Evolutionary conservation across 257 asterid species (phyloP).

Genomic region (Paulownia fortunei): DNA sequence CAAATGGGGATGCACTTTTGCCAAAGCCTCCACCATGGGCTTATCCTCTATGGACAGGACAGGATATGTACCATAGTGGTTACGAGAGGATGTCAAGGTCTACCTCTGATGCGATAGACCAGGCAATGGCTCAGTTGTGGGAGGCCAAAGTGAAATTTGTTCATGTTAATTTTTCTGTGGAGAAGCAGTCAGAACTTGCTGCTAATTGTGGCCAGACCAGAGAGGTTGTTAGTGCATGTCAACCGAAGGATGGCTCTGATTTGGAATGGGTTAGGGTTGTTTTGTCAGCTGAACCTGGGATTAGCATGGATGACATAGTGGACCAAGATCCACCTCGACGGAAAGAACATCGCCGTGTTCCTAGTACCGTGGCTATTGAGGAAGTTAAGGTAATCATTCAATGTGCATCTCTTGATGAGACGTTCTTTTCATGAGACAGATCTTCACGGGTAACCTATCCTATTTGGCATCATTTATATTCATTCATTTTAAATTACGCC

Average conservation of each 20-base stretch:
- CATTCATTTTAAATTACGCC: constrained; percentile 7
- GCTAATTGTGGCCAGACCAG: constrained; percentile 42
- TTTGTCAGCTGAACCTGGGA: constrained; percentile 91
- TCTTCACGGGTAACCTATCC: constrained; percentile 6
- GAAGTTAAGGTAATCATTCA: constrained; percentile 85
- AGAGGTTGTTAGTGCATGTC: constrained; percentile 55
- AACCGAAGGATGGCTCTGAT: constrained; percentile 46
- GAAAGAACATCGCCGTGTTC: constrained; percentile 98
- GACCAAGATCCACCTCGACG: constrained; percentile 90
- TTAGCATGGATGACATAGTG: constrained; percentile 92
- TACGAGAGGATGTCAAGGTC: constrained; percentile 89
- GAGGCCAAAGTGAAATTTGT: constrained; percentile 80
- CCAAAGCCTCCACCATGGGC: constrained; percentile 99
- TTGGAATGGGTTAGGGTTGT: constrained; percentile 59
- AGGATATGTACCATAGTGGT: constrained; percentile 77
- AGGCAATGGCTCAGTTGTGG: constrained; percentile 95
- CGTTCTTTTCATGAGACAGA: not conserved
- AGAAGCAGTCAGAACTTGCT: constrained; percentile 44
- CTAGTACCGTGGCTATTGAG: constrained; percentile 97
- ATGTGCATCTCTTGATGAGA: constrained; percentile 22
- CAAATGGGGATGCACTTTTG: constrained; percentile 94
- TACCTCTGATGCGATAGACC: constrained; percentile 98
- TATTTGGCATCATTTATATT: constrained; percentile 20
- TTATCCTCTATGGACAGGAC: constrained; percentile 85
- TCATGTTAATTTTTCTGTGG: constrained; percentile 72